These are phyloP conservation scores for Gorgonomyces haynaldii DNA, from an alignment of 192 early-diverging fungal genomes.

Conservation along the genomic window DNA sequence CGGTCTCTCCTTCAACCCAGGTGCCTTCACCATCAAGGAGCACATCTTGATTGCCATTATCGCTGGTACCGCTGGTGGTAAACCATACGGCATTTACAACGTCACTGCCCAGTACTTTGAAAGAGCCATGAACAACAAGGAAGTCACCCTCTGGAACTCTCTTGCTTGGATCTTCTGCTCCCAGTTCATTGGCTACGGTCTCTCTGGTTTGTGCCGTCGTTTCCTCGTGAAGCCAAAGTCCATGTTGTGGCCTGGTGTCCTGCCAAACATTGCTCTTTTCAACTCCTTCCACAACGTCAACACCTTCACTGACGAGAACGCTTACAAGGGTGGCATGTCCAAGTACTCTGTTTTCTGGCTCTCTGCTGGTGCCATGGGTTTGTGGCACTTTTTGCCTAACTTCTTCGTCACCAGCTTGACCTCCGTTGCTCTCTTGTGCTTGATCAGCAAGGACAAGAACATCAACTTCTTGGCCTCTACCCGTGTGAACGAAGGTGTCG, in stretches of 20 bases:
- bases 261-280: constrained; percentile 35
- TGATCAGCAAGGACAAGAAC: constrained; percentile 46
- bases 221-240: constrained; percentile 71
- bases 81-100: constrained; percentile 12
- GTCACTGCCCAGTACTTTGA: constrained; percentile 6
- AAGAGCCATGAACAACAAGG: constrained; percentile 8
- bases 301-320: not conserved
- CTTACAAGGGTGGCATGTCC: constrained; percentile 3
- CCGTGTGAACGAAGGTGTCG: constrained; percentile 26
- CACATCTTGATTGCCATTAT: constrained; percentile 72
- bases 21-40: constrained; percentile 81
- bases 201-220: constrained; percentile 56
- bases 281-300: constrained; percentile 10
- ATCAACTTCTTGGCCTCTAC: constrained; percentile 4
- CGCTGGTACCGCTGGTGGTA: constrained; percentile 18
- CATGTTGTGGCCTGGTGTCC: constrained; percentile 77
- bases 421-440: not conserved
- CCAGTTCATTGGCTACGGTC: constrained; percentile 51
- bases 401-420: constrained; percentile 1
- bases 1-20: constrained; percentile 55
- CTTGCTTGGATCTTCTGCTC: constrained; percentile 48
- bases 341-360: constrained; percentile 17
- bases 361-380: constrained; percentile 9
- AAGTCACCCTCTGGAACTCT: constrained; percentile 15
- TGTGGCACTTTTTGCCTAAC: constrained; percentile 10